These are phyloP conservation scores for Trametes hirsuta DNA, from an alignment of 1,284 basidiomycete species.

Conservation along the genomic window DNA sequence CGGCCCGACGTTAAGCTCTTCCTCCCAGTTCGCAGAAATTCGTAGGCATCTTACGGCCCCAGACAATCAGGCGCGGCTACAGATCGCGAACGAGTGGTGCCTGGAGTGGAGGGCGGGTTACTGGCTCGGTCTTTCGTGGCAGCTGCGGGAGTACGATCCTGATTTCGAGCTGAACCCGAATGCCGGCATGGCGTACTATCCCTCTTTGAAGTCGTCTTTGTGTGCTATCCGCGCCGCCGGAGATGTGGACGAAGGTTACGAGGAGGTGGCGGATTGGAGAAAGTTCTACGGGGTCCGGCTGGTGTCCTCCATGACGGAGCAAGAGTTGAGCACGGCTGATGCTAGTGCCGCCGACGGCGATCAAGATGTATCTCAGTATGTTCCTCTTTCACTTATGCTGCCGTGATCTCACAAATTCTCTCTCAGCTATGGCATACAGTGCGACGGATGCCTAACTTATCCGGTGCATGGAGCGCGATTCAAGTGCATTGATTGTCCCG, in stretches of 20 bases:
- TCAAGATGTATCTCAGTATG: background rate
- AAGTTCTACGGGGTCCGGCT: background rate
- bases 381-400: too few relatives aligned
- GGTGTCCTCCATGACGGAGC: background rate
- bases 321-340: background rate
- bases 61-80: background rate
- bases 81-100: background rate
- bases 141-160: constrained; percentile 1
- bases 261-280: background rate
- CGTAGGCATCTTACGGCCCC: background rate
- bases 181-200: background rate
- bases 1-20: background rate
- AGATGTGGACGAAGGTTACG: background rate
- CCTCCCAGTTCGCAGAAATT: background rate
- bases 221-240: background rate
- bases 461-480: background rate
- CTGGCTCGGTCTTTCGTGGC: background rate
- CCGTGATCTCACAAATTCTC: background rate
- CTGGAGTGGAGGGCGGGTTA: background rate
- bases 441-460: constrained; percentile 1
- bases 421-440: background rate
- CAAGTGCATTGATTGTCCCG: constrained; percentile 3
- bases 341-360: background rate
- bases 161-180: background rate
- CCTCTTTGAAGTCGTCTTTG: background rate